A percentile compares a stretch with the other conserved stretches of the same genome.
Conservation (phyloP, 73 alveolate genomes). For the Paraurostyla sp. region DNA sequence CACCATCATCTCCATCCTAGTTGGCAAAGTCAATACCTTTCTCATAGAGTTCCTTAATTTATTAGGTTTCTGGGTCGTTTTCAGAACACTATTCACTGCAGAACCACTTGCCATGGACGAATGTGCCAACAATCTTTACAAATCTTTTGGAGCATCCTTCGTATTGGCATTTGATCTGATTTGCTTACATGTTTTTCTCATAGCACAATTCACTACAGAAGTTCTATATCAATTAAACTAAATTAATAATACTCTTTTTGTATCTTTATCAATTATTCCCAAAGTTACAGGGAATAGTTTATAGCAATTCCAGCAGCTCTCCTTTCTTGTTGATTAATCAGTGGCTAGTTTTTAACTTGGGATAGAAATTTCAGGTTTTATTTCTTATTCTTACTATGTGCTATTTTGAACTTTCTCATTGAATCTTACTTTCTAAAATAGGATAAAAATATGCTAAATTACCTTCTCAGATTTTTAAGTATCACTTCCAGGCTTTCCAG, state of each 20-base stretch:
- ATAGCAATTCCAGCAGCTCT: slow-evolving; percentile 77
- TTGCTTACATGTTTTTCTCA: slow-evolving; percentile 42
- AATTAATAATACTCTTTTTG: slow-evolving; percentile 37
- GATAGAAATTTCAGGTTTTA: slow-evolving; percentile 18
- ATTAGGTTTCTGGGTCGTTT: slow-evolving; percentile 47
- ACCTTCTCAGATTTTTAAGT: background rate
- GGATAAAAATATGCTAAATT: background rate
- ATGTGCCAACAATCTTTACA: slow-evolving; percentile 62
- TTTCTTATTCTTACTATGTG: background rate
- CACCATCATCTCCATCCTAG: slow-evolving; percentile 6
- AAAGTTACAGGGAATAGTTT: slow-evolving; percentile 53
- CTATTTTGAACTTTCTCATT: background rate
- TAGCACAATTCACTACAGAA: slow-evolving; percentile 68
- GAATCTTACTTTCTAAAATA: slow-evolving; percentile 62
- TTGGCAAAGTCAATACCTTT: background rate
- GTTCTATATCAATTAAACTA: background rate
- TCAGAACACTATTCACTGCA: slow-evolving; percentile 67
- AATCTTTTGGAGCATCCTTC: slow-evolving; percentile 63
- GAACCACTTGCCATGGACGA: slow-evolving; percentile 72
- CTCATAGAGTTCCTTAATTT: slow-evolving; percentile 30
- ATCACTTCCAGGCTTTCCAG: slow-evolving; percentile 40
- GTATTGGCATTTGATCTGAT: slow-evolving; percentile 22
- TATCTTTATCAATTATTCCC: slow-evolving; percentile 38
- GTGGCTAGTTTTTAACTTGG: background rate
- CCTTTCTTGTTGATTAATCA: slow-evolving; percentile 8